These are phyloP conservation scores for Dunaliella primolecta DNA, from an alignment of 139 green algal species.

Conservation along the genomic window DNA sequence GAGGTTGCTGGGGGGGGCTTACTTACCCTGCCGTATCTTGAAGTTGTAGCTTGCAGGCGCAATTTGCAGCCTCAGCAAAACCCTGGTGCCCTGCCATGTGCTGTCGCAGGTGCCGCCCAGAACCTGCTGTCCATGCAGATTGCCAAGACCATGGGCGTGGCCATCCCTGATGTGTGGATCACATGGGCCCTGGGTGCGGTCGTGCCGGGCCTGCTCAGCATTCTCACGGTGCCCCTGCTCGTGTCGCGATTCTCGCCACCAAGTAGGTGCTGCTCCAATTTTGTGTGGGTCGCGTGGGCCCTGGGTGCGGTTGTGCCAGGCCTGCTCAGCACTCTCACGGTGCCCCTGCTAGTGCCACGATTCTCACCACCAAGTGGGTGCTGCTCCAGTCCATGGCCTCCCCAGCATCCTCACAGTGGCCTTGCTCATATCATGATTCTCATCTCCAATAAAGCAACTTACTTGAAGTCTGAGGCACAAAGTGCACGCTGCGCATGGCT, in stretches of 20 bases:
- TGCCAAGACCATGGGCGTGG: conserved; percentile 57
- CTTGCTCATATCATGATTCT: conserved; percentile 5
- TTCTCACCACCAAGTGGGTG: conserved; percentile 8
- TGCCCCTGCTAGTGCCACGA: conserved; percentile 13
- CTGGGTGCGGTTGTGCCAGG: conserved; percentile 15
- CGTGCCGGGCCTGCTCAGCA: conserved; percentile 1
- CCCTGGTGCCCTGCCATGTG: too few relatives aligned
- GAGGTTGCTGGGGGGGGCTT: too few relatives aligned
- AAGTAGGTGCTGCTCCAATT: neutral
- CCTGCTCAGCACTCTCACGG: neutral
- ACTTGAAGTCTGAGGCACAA: too few relatives aligned
- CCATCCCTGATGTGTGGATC: conserved; percentile 12
- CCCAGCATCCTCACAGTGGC: conserved; percentile 9
- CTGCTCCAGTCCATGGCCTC: too few relatives aligned
- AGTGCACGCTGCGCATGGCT: too few relatives aligned
- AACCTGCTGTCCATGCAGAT: conserved; percentile 99
- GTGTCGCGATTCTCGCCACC: conserved; percentile 12
- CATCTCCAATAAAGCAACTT: too few relatives aligned
- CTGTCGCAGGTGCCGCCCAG: conserved; percentile 63
- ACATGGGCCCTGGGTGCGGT: conserved; percentile 18
- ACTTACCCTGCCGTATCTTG: too few relatives aligned
- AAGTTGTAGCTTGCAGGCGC: too few relatives aligned
- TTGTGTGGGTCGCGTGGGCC: conserved; percentile 14
- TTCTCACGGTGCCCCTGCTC: conserved; percentile 18
- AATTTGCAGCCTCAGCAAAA: too few relatives aligned